Conservation (phyloP, 257 asterid species). For the Primulina huaijiensis region DNA sequence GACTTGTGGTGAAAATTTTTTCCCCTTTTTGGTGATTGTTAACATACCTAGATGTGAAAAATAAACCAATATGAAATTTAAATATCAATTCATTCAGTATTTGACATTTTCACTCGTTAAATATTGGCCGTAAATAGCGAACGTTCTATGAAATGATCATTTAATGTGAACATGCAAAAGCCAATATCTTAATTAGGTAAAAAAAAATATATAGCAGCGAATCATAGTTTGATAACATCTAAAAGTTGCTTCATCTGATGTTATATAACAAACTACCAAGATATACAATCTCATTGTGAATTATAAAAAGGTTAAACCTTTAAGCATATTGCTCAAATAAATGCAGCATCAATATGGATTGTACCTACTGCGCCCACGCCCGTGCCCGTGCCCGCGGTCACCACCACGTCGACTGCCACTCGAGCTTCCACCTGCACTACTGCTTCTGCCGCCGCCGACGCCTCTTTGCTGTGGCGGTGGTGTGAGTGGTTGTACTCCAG, state of each 20-base stretch:
- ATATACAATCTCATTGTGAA: neutral
- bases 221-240: too few species aligned
- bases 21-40: too few species aligned
- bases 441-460: slow-evolving; percentile 44
- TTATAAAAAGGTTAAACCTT: neutral
- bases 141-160: too few species aligned
- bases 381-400: slow-evolving; percentile 31
- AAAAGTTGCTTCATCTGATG: neutral
- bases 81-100: too few species aligned
- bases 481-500: slow-evolving; percentile 60
- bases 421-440: slow-evolving; percentile 52
- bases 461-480: slow-evolving; percentile 66
- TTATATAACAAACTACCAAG: neutral
- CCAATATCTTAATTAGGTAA: too few species aligned
- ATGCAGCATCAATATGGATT: slow-evolving; percentile 51
- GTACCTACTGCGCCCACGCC: slow-evolving; percentile 70
- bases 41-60: too few species aligned
- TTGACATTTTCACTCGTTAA: too few species aligned
- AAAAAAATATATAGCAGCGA: too few species aligned
- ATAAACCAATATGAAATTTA: too few species aligned
- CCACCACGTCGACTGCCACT: slow-evolving; percentile 46
- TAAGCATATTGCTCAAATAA: neutral
- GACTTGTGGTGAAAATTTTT: too few species aligned
- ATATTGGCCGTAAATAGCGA: too few species aligned
- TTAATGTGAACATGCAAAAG: too few species aligned